Evolutionary conservation across 352 stramenopile species (phyloP).

Genomic region (Phytophthora ohioensis): DNA sequence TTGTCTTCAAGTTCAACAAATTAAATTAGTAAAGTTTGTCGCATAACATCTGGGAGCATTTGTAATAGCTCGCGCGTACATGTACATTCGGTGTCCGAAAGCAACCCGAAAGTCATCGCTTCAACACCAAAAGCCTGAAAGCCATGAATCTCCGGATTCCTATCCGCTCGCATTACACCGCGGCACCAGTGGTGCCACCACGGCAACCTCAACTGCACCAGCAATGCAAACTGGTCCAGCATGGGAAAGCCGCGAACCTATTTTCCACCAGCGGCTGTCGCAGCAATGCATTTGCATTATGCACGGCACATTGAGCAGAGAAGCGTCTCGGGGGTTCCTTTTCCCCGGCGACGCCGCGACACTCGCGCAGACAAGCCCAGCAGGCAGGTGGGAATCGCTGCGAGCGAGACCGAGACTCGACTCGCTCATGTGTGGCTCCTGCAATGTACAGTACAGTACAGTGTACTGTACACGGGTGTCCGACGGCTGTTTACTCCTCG

Average conservation of each 20-base stretch:
- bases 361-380: slow-evolving; percentile 5
- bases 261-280: slow-evolving; percentile 28
- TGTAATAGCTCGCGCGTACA: too few species aligned
- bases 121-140: too few species aligned
- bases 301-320: slow-evolving; percentile 8
- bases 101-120: too few species aligned
- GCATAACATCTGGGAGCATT: too few species aligned
- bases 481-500: slow-evolving; percentile 10
- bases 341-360: not conserved
- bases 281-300: slow-evolving; percentile 13
- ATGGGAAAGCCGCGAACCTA: slow-evolving; percentile 29
- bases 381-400: not conserved
- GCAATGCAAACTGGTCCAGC: not conserved
- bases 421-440: slow-evolving; percentile 11
- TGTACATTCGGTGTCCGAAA: too few species aligned
- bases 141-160: not conserved
- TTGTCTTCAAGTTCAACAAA: too few species aligned
- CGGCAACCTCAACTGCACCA: slow-evolving; percentile 16
- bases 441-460: not conserved
- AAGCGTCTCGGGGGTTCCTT: slow-evolving; percentile 18
- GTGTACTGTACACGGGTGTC: slow-evolving; percentile 1
- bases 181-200: not conserved
- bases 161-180: not conserved
- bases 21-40: too few species aligned
- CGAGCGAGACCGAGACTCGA: not conserved